These are phyloP conservation scores for Limonium bicolor DNA, from an alignment of 148 eudicot genomes.

Conservation along the genomic window DNA sequence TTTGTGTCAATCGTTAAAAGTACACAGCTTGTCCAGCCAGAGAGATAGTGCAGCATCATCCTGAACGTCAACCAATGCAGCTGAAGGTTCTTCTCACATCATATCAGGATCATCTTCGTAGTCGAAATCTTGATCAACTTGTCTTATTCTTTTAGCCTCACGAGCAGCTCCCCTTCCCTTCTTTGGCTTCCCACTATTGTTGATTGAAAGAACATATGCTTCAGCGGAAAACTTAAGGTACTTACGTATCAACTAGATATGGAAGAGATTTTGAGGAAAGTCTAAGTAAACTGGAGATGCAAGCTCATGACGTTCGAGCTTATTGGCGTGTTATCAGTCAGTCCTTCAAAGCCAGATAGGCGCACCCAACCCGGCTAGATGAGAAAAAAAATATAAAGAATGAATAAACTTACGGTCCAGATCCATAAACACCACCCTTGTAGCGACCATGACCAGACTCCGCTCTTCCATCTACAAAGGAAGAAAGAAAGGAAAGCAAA, in stretches of 20 bases:
- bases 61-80: no score
- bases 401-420: conserved; percentile 2
- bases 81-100: neutral
- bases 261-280: neutral
- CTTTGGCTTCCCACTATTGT: conserved; percentile 72
- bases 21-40: no score
- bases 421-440: neutral
- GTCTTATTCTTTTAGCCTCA: conserved; percentile 30
- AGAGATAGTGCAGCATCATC: no score
- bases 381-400: neutral
- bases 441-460: conserved; percentile 5
- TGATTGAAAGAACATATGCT: neutral
- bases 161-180: conserved; percentile 24
- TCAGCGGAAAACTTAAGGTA: neutral
- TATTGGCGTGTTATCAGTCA: neutral
- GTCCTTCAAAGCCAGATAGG: neutral
- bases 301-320: neutral
- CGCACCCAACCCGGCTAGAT: no score
- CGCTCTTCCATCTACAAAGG: conserved; percentile 1
- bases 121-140: conserved; percentile 74
- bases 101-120: conserved; percentile 80
- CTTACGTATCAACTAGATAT: neutral
- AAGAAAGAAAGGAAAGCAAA: neutral
- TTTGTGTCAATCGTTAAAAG: no score
- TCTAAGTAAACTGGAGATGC: no score